Evolutionary conservation across 1,139 yeast species (phyloP).

Genomic region (Candida freyschussii): DNA sequence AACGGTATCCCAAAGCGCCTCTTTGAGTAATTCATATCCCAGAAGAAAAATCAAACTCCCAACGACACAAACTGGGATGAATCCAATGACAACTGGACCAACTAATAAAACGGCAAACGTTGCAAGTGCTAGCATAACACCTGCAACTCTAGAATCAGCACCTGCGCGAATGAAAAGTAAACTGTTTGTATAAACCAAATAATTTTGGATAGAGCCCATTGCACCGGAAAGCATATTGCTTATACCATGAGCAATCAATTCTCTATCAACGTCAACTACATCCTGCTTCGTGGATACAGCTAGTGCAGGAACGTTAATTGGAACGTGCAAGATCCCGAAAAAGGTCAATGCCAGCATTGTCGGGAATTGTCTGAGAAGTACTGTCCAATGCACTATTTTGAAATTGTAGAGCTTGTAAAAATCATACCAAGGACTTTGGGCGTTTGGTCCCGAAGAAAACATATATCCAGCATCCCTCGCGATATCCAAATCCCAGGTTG

Average conservation of each 20-base stretch:
- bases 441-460: conserved; percentile 46
- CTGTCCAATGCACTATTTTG: conserved; percentile 64
- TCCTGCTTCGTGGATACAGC: conserved; percentile 89
- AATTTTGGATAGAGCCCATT: conserved; percentile 86
- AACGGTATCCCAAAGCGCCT: conserved; percentile 79
- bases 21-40: conserved; percentile 86
- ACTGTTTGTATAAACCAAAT: conserved; percentile 90
- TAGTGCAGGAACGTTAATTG: conserved; percentile 94
- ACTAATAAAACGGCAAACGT: conserved; percentile 76
- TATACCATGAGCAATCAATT: conserved; percentile 89
- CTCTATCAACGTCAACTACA: conserved; percentile 81
- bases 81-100: conserved; percentile 92
- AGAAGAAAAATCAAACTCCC: conserved; percentile 85
- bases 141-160: conserved; percentile 85
- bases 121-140: conserved; percentile 76
- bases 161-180: conserved; percentile 91
- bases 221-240: conserved; percentile 86
- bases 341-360: conserved; percentile 94
- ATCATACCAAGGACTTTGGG: conserved; percentile 80
- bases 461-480: conserved; percentile 83
- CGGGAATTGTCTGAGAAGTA: conserved; percentile 68
- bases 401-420: conserved; percentile 75
- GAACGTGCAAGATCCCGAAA: conserved; percentile 93
- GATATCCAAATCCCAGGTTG: conserved; percentile 53
- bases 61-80: conserved; percentile 91